phyloP scores from a whole-genome alignment of 495 filamentous ascomycete species.

The Hypomontagnella submonticulosa region DNA sequence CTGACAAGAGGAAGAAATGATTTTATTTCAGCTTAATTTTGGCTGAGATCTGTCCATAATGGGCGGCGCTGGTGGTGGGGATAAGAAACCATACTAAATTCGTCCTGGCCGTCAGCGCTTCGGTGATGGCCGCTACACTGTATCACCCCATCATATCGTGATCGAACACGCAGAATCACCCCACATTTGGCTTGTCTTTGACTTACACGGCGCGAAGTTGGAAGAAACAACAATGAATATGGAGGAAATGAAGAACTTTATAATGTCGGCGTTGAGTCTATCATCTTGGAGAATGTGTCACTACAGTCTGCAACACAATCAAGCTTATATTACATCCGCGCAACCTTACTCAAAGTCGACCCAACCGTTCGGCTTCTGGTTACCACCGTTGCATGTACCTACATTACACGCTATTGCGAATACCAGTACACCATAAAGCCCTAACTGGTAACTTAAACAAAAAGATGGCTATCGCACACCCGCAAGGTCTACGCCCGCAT shows the following conservation, averaged over 20 bases:
- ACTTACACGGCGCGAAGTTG: constrained; percentile 34
- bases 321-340: constrained; percentile 21
- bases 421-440: constrained; percentile 16
- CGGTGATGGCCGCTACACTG: constrained; percentile 35
- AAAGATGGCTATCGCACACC: constrained; percentile 33
- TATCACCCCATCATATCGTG: constrained; percentile 40
- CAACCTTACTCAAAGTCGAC: constrained; percentile 21
- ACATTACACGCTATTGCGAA: constrained; percentile 34
- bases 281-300: constrained; percentile 33
- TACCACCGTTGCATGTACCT: constrained; percentile 37
- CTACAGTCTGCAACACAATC: constrained; percentile 38
- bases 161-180: constrained; percentile 28
- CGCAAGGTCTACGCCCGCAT: constrained; percentile 41
- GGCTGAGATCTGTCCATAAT: constrained; percentile 33
- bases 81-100: constrained; percentile 34
- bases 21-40: constrained; percentile 29
- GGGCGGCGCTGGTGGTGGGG: constrained; percentile 11
- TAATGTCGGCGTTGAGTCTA: constrained; percentile 35
- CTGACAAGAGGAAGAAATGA: constrained; percentile 21
- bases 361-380: constrained; percentile 17
- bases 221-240: constrained; percentile 15
- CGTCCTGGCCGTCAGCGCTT: constrained; percentile 36
- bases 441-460: constrained; percentile 22
- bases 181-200: constrained; percentile 24
- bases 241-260: constrained; percentile 32